Base-by-base conservation (phyloP, 371 early-diverging fungal species). In the Lichtheimia corymbifera region DNA sequence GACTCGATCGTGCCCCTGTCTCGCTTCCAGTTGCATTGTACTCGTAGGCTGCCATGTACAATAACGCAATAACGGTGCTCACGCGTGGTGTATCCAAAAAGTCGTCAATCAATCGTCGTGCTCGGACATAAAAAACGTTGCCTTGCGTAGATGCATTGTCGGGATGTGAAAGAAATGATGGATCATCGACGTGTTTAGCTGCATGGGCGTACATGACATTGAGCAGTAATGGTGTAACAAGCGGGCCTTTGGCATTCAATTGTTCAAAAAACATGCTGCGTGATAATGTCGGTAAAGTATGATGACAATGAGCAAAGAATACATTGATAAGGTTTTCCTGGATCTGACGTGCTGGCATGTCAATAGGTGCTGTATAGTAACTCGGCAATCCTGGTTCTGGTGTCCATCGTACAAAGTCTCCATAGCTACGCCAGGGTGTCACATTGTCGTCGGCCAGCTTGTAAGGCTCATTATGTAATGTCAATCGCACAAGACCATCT, bases 201-300 rank as follows among this genome's bases (percentile, higher is more conserved):
- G 76, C 76, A 61, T 73, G 81, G 0, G 81, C 81, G 55, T 76
- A 79, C 25, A 79, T 74, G 50, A 55, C 55, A 28, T 79, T 74
- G 9, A 79, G 57, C 28, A 79, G 50, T 3, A 79, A 52, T 12
- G 80, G 80, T 12, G 77, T 73, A 18, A 79, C 65, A 7, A 79
- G 53, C 1, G 75, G 69, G 1, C 80, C 80, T 47, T 74, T 74
- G 14, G 65, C 49, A 35, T 59, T 63, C 20, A 79, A 58, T 60
- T 79, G 77, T 9, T 76, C 68, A 35, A 68, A 72, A 50, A 79
- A 74, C 68, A 74, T 71, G n/a, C 70, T 56, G n/a, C 64, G 62
- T 25, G 77, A 70, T 25, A 78, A 25, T 22, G 72, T 53, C 2
- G 59, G 59, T 20, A 77, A 52, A 1, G 68, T 51, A 22, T 68